Evolutionary conservation across 768 basidiomycete species (phyloP).

Genomic region (Mycena metata): DNA sequence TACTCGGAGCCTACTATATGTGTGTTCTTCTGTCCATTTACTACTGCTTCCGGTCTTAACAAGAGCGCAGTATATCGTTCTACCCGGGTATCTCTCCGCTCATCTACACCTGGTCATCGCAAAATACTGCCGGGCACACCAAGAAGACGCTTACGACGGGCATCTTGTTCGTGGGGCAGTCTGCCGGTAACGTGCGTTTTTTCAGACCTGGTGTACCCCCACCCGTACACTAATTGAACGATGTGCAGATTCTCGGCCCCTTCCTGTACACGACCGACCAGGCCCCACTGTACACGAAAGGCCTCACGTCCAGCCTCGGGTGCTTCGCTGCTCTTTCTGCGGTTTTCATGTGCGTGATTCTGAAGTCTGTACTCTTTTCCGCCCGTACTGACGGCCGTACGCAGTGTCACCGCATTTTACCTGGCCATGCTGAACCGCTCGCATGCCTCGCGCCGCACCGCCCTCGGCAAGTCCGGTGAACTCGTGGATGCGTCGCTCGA

Average conservation of each 20-base stretch:
- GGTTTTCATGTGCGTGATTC: conserved; percentile 16
- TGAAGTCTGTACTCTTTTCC: background rate
- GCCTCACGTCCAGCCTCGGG: conserved; percentile 31
- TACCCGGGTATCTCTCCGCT: conserved; percentile 38
- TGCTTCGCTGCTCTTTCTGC: conserved; percentile 32
- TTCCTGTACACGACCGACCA: conserved; percentile 39
- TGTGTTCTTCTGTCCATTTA: background rate
- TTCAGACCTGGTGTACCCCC: too few species aligned
- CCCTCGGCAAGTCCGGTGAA: background rate
- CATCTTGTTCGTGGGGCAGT: conserved; percentile 52
- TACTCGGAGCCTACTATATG: conserved; percentile 37
- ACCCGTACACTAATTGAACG: too few species aligned
- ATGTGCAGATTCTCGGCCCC: conserved; percentile 32
- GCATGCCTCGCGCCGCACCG: conserved; percentile 21
- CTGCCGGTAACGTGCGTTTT: conserved; percentile 49
- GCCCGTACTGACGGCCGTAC: background rate
- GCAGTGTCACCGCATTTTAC: conserved; percentile 23
- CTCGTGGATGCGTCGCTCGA: too few species aligned
- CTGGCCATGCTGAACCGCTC: conserved; percentile 30
- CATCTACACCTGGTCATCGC: conserved; percentile 41
- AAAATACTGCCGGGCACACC: conserved; percentile 50
- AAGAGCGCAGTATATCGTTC: conserved; percentile 31
- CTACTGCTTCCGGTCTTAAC: background rate
- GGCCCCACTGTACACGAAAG: conserved; percentile 34
- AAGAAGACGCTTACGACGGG: conserved; percentile 52